A percentile compares a stretch with the other conserved stretches of the same genome.
These are phyloP conservation scores for Beverwykella pulmonaria DNA, from an alignment of 495 filamentous ascomycete genomes.

Conservation along the genomic window DNA sequence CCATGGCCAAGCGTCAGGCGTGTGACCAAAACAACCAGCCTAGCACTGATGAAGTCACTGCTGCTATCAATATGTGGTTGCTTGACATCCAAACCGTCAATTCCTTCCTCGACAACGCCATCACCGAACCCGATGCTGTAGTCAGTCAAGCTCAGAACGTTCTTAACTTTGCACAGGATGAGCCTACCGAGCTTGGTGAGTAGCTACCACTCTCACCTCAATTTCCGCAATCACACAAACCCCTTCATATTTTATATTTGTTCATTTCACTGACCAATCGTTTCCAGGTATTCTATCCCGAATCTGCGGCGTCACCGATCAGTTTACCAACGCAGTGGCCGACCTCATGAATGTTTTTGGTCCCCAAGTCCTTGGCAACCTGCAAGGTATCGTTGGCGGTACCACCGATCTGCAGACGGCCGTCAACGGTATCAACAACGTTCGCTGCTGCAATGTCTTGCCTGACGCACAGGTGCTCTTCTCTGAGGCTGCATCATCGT, in stretches of 20 bases:
- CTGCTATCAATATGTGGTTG: not conserved
- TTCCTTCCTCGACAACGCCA: not conserved
- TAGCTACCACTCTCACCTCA: too few species aligned
- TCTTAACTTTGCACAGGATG: not conserved
- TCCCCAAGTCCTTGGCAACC: not conserved
- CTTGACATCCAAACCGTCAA: constrained; percentile 3
- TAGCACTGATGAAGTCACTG: not conserved
- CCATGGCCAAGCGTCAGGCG: too few species aligned
- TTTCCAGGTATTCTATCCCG: not conserved
- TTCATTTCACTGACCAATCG: too few species aligned
- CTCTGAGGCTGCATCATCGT: not conserved
- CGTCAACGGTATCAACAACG: not conserved
- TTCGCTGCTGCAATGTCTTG: not conserved
- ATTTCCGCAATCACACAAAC: too few species aligned
- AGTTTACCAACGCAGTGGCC: not conserved
- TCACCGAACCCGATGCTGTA: not conserved
- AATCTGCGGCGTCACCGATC: not conserved
- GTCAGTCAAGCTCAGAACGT: not conserved
- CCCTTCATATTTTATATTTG: too few species aligned
- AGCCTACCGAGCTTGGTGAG: not conserved
- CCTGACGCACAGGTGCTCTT: not conserved
- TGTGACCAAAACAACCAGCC: not conserved
- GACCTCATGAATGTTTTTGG: constrained; percentile 3
- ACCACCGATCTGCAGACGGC: not conserved
- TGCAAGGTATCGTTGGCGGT: not conserved